Evolutionary conservation across 176 grass and related monocot genomes (phyloP).

Genomic region (Aegilops longissima): DNA sequence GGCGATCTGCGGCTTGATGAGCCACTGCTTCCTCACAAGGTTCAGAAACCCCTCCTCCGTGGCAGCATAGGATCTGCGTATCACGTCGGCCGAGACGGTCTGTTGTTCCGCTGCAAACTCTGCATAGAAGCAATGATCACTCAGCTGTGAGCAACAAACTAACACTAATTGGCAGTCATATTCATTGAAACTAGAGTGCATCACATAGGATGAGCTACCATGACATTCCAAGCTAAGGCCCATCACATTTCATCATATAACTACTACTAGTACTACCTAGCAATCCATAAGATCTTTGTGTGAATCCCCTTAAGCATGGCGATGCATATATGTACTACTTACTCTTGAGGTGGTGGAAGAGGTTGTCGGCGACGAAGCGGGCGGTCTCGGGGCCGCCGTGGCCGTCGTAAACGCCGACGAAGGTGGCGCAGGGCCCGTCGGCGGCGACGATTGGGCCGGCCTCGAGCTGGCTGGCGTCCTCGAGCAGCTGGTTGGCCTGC

Average conservation of each 20-base stretch:
- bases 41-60: slow-evolving; percentile 79
- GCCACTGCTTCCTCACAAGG: slow-evolving; percentile 69
- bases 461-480: slow-evolving; percentile 76
- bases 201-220: neutral
- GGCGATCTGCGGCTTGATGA: slow-evolving; percentile 55
- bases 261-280: neutral
- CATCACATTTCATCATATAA: neutral
- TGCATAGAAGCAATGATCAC: slow-evolving; percentile 12
- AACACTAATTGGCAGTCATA: neutral
- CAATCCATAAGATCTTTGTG: neutral
- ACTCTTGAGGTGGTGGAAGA: slow-evolving; percentile 73
- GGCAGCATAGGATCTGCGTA: slow-evolving; percentile 52
- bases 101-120: slow-evolving; percentile 57
- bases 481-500: slow-evolving; percentile 74
- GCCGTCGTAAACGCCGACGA: slow-evolving; percentile 75
- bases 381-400: slow-evolving; percentile 71
- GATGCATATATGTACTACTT: neutral
- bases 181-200: neutral
- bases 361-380: slow-evolving; percentile 47
- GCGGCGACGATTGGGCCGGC: slow-evolving; percentile 38
- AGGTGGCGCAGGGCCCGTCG: slow-evolving; percentile 41
- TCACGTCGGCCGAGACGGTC: slow-evolving; percentile 49
- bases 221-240: neutral
- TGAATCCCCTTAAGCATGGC: neutral
- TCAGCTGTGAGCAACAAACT: neutral